Percentiles rank a stretch among this genome's conserved stretches.
Conservation (phyloP, 2,329 filamentous ascomycete genomes). For the Claviceps sp. region DNA sequence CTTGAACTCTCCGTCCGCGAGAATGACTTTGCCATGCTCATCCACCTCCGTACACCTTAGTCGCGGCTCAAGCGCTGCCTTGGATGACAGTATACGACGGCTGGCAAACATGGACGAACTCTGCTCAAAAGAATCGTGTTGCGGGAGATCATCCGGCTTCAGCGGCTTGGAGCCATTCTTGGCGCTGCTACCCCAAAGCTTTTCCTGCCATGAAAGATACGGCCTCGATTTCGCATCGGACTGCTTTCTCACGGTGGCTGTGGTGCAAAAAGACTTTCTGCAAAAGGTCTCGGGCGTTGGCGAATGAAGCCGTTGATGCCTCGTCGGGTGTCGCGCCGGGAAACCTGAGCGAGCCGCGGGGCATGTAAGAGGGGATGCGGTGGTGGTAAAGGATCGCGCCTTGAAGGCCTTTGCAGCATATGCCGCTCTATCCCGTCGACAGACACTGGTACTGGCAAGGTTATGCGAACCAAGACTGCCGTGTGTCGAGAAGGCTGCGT, state of each 20-base stretch:
- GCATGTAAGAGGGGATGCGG: background rate
- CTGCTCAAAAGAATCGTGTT: slow-evolving; percentile 42
- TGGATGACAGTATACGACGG: slow-evolving; percentile 56
- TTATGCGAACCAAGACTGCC: slow-evolving; percentile 10
- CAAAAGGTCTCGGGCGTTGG: background rate
- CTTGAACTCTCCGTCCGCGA: slow-evolving; percentile 92
- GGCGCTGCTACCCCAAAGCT: slow-evolving; percentile 29
- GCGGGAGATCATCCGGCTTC: slow-evolving; percentile 46
- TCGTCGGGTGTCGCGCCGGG: background rate
- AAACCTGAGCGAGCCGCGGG: background rate
- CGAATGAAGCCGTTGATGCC: background rate
- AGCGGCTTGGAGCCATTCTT: slow-evolving; percentile 27
- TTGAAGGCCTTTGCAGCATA: background rate
- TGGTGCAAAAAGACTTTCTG: slow-evolving; percentile 15
- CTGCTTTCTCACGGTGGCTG: slow-evolving; percentile 10
- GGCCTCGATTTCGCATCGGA: slow-evolving; percentile 9
- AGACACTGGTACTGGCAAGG: slow-evolving; percentile 5
- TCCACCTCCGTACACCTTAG: slow-evolving; percentile 92
- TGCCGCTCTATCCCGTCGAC: slow-evolving; percentile 10
- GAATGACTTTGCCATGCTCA: slow-evolving; percentile 77
- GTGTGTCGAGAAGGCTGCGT: slow-evolving; percentile 38
- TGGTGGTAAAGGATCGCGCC: background rate
- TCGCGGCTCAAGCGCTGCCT: slow-evolving; percentile 71
- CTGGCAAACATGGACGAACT: slow-evolving; percentile 49
- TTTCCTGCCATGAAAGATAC: slow-evolving; percentile 32